A percentile compares a stretch with the other conserved stretches of the same genome.
Conservation (phyloP, 495 filamentous ascomycete genomes). For the Penicillium herquei region DNA sequence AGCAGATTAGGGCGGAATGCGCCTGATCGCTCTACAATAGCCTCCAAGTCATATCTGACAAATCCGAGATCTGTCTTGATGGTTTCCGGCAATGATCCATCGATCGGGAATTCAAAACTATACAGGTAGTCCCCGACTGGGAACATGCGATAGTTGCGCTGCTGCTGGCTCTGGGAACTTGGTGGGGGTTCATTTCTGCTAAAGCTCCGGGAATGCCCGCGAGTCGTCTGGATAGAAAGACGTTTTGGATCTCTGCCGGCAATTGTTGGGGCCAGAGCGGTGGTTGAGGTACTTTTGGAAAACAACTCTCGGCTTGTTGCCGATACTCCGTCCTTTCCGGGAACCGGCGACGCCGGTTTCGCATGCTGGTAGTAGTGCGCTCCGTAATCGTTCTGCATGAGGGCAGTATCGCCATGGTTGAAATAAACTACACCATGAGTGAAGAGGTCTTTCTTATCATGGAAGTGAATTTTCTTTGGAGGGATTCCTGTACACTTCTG, state of each 20-base stretch:
- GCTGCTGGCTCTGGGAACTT: constrained; percentile 60
- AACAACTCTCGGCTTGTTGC: constrained; percentile 43
- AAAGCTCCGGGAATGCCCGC: constrained; percentile 78
- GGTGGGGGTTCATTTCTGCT: constrained; percentile 70
- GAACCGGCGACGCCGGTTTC: constrained; percentile 38
- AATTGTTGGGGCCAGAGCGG: constrained; percentile 35
- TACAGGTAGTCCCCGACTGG: constrained; percentile 90
- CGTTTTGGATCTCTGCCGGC: constrained; percentile 53
- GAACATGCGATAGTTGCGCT: constrained; percentile 88
- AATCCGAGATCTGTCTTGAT: constrained; percentile 85
- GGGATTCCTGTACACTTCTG: constrained; percentile 67
- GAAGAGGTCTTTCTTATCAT: constrained; percentile 66
- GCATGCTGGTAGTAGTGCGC: constrained; percentile 46
- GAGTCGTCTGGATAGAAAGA: constrained; percentile 74
- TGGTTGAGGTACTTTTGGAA: constrained; percentile 38
- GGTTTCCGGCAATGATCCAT: constrained; percentile 88
- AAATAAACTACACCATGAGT: constrained; percentile 49
- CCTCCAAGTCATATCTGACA: constrained; percentile 88
- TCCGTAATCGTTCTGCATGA: constrained; percentile 62
- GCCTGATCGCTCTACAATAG: constrained; percentile 82
- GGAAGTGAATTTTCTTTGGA: constrained; percentile 77
- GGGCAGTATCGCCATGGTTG: constrained; percentile 56
- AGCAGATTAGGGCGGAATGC: constrained; percentile 89
- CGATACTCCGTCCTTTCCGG: constrained; percentile 47
- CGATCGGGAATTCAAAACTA: constrained; percentile 90